Base-by-base conservation (phyloP, 1,139 yeast species). In the Geotrichum candidum region DNA sequence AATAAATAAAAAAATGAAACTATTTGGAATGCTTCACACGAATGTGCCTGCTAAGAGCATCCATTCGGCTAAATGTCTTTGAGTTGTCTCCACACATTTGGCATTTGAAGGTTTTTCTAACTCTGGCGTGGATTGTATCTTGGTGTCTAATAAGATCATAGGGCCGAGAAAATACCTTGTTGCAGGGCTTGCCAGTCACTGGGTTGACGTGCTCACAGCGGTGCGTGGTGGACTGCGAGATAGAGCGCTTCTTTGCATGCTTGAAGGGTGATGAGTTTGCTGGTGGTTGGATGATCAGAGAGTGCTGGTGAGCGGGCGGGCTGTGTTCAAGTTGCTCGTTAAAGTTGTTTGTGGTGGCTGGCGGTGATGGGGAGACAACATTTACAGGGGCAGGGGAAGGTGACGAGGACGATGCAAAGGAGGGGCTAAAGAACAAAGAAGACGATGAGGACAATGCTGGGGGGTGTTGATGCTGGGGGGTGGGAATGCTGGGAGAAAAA, bases 81-180 rank as follows among this genome's bases (percentile, higher is more conserved):
- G 86, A 81, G 25, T 85, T 84, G 65, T 84, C 84, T 51, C 82
- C 79, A 76, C 99, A 94, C 53, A 88, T 86, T 70, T 86, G 86
- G 74, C 99, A 94, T 71, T 88, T 86, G 78, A 87, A 94, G 59
- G 89, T 84, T 70, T 88, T 88, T 75, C 94, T 88, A 74, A 87
- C 88, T 61, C 88, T 81, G 1, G 97, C 94, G 74, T 94, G 99
- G 61, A 94, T 94, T 0, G 98, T 92, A 72, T 94, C 97, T 76
- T 92, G 97, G 74, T 94, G 98, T 69, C 99, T 84, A 38, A 92
- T 88, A 70, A 94, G 80, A 77, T 94, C 99, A 71, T 94, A 94
- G 41, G 97, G 96, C 69, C 99, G 82, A 22, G 97, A 90, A 73
- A 94, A 94, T 65, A 88, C 83, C 69, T 96, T 89, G 67, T 84